These are phyloP conservation scores for Vitis labrusca DNA, from an alignment of 164 flowering plant species.

Conservation along the genomic window DNA sequence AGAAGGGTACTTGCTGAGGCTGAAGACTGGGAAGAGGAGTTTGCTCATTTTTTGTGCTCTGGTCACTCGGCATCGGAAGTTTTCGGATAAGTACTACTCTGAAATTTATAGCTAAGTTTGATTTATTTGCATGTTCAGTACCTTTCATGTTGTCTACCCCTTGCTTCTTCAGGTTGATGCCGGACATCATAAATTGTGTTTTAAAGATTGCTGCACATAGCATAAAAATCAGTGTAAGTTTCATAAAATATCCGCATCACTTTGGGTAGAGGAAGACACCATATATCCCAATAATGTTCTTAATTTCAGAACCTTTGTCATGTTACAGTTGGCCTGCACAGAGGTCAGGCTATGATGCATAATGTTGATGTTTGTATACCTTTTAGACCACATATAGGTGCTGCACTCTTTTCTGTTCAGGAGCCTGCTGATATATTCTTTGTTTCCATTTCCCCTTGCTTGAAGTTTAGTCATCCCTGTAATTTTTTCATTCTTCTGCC, in stretches of 20 bases:
- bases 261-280: no score
- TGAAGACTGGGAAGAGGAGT: conserved; percentile 72
- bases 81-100: conserved; percentile 59
- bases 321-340: neutral
- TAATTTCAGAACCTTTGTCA: neutral
- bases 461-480: neutral
- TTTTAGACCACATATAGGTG: no score
- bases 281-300: neutral
- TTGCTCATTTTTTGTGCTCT: conserved; percentile 67
- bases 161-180: conserved; percentile 62
- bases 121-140: neutral
- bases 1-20: conserved; percentile 40
- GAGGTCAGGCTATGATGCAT: no score
- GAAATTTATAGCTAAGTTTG: neutral
- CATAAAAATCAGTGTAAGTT: conserved; percentile 52
- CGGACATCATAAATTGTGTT: conserved; percentile 52
- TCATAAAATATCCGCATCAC: neutral
- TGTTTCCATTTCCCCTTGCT: no score
- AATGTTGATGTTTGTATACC: no score
- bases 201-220: conserved; percentile 50
- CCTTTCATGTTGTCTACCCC: conserved; percentile 3
- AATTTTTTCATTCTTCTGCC: neutral
- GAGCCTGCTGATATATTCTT: no score
- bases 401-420: no score
- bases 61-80: conserved; percentile 72